These are phyloP conservation scores for Brettanomyces anomalus DNA, from an alignment of 805 yeast species.

Conservation along the genomic window DNA sequence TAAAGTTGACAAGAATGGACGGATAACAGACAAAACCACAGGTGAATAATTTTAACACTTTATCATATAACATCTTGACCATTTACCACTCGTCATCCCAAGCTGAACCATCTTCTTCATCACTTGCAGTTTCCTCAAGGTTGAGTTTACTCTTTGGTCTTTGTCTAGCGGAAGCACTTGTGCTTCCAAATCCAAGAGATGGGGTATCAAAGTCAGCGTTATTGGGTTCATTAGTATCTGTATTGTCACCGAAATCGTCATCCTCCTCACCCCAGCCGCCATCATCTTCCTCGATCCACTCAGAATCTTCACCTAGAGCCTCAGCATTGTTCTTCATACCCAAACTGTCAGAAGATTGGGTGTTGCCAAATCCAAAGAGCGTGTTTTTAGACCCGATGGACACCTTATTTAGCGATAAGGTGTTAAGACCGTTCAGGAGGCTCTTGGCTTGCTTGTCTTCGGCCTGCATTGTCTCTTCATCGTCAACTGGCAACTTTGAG, in stretches of 20 bases:
- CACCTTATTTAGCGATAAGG: conserved; percentile 1
- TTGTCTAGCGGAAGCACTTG: neutral
- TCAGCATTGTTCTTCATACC: neutral
- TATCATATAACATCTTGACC: no score
- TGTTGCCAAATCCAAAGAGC: conserved; percentile 1
- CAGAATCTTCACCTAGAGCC: neutral
- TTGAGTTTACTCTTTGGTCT: conserved; percentile 1
- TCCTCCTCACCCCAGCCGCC: conserved; percentile 13
- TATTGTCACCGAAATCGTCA: conserved; percentile 22
- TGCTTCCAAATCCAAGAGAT: neutral
- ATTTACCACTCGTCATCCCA: conserved; percentile 3
- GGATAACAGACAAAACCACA: conserved; percentile 11
- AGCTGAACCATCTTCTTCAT: neutral
- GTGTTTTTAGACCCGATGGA: neutral
- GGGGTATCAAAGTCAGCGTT: neutral
- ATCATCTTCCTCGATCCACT: conserved; percentile 2
- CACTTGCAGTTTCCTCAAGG: neutral
- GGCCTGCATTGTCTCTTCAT: conserved; percentile 14
- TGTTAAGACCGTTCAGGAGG: neutral
- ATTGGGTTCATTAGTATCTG: conserved; percentile 6
- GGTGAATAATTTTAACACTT: neutral
- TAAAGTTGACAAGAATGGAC: conserved; percentile 32
- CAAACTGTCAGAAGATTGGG: conserved; percentile 1
- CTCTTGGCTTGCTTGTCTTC: neutral
- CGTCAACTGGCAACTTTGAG: conserved; percentile 22